Evolutionary conservation across 306 rosid species (phyloP), one percentile per base, ranked within the genome.

Genomic region (Notholithocarpus densiflorus): DNA sequence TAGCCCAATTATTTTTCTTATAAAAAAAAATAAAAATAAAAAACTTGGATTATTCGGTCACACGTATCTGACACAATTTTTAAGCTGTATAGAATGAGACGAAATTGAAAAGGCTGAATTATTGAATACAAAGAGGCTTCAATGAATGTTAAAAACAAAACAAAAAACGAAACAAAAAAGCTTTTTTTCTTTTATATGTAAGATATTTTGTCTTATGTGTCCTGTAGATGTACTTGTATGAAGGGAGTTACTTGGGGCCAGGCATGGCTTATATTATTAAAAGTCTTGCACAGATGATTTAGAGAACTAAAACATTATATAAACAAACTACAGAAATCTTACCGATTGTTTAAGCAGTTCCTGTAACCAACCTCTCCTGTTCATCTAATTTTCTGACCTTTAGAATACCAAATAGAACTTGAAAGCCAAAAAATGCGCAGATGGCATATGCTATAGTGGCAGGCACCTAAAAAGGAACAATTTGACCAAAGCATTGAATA

Each of bases 331-430:
- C 34, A 66, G 72, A 34, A 18, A 68, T 70, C 93, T 89, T 82
- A 74, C 87, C 83, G 75, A 83, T 74, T 80, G 83, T 60, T 88
- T 85, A 95, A 57, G 98, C 97, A 74, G 97, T 93, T 83, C 99
- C 97, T 52, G 94, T 93, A 85, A 95, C 85, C 86, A 95, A 79
- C 81, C 84, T 84, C 77, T 96, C 99, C 64, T 93, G 89, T 80
- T 93, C 98, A 75, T 96, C 99, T 71, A 96, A 69, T 87, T 87
- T 96, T 85, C 83, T 90, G 60, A 90, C 92, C 87, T 96, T 96
- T 79, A 96, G 77, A 83, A 96, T 79, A 86, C 97, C 99, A 69
- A 96, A 53, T 79, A 96, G 92, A 80, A 96, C 94, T 90, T 93
- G 99, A 78, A 96, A 73, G 62, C 91, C 86, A 45, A 96, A 96